Evolutionary conservation across 2,329 filamentous ascomycete species (phyloP), one percentile per base, ranked within the genome.

Genomic region (Chaetomium strumarium): DNA sequence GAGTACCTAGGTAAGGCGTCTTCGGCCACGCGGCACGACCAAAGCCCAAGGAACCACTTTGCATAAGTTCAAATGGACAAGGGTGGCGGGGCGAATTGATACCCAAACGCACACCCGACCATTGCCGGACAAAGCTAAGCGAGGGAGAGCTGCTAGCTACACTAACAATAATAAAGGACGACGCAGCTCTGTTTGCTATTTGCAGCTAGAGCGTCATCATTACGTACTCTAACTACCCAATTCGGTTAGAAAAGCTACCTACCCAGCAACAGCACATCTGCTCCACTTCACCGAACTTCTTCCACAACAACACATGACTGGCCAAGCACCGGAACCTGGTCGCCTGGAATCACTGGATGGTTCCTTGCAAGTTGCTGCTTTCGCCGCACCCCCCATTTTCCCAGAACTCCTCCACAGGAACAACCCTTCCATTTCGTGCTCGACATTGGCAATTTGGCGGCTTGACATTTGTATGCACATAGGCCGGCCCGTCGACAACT

Each of bases 381-480:
- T 41, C 49, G 53, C 51, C 52, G 53, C 51, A 52, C 48, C 56
- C 58, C 58, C 56, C 58, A 56, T 49, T 60, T 60, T 56, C 55
- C 56, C 53, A 52, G 49, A 51, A 51, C 24, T 24, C 24, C 53
- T 56, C 51, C 58, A 53, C 52, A 53, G 39, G 49, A 46, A 52
- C 52, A 7, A 44, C 31, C 36, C 49, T 45, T 45, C 44, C 51
- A 49, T 41, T 46, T 49, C 46, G 31, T 46, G 41, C 24, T 17
- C 29, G 50, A 53, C 42, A 41, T 33, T 42, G 47, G 36, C 43
- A 39, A 39, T 33, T 42, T 17, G 45, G 31, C 46, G 42, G 39
- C 45, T 33, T 17, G 33, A 43, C 51, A 24, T 30, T 42, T 24
- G 43, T 38, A 41, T 36, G 43, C 44, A 46, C 39, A 10, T 33